A percentile compares a stretch with the other conserved stretches of the same genome.
Conservation (phyloP, 805 yeast species). For the Saturnispora mendoncae region DNA sequence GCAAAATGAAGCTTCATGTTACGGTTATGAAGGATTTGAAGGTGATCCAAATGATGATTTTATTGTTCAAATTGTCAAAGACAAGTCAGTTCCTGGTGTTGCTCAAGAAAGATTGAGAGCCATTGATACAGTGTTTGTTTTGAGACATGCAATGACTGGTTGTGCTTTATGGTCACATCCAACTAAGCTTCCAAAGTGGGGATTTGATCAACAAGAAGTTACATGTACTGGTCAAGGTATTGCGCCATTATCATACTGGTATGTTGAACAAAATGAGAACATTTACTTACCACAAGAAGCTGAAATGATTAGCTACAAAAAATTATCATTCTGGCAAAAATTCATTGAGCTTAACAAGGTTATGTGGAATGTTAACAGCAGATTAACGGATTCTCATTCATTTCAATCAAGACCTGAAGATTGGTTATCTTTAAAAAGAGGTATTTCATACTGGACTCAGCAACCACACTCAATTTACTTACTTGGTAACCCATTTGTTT, state of each 20-base stretch:
- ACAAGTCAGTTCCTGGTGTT: constrained; percentile 38
- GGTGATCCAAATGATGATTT: constrained; percentile 86
- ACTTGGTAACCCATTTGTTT: constrained; percentile 68
- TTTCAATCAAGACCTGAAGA: constrained; percentile 64
- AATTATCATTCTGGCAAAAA: constrained; percentile 48
- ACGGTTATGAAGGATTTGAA: constrained; percentile 65
- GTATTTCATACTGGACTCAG: constrained; percentile 74
- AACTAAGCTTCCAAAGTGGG: constrained; percentile 74
- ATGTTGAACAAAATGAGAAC: constrained; percentile 61
- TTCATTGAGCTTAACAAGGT: constrained; percentile 54
- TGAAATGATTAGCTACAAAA: constrained; percentile 44
- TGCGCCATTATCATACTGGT: constrained; percentile 55
- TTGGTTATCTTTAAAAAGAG: constrained; percentile 72
- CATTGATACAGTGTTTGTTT: constrained; percentile 59
- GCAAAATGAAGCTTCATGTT: constrained; percentile 76
- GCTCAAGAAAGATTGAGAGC: constrained; percentile 55
- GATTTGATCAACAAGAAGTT: constrained; percentile 77
- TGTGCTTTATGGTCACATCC: constrained; percentile 70
- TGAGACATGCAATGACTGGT: constrained; percentile 74
- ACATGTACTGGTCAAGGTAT: constrained; percentile 68
- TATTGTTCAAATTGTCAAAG: constrained; percentile 60
- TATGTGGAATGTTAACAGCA: constrained; percentile 73
- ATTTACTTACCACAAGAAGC: constrained; percentile 36
- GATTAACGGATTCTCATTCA: constrained; percentile 58
- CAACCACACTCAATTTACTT: constrained; percentile 50